Conservation (phyloP, 2,329 filamentous ascomycete genomes). For the Coleophoma eucalyptorum region DNA sequence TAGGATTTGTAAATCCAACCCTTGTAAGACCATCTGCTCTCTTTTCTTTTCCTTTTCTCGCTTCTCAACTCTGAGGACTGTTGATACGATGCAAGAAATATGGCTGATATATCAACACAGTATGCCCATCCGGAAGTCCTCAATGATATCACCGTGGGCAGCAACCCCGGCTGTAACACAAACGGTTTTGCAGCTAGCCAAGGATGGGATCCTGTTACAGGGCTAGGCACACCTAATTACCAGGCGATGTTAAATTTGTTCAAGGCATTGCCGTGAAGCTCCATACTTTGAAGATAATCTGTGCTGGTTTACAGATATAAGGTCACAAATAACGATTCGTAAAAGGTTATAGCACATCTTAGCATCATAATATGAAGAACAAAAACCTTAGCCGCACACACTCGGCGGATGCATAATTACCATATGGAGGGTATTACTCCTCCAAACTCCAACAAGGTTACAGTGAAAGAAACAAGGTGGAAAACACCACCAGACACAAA, state of each 20-base stretch:
- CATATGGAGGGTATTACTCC: too few species aligned
- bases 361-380: too few species aligned
- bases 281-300: too few species aligned
- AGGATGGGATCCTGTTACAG: constrained; percentile 30
- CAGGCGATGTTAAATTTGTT: constrained; percentile 17
- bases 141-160: constrained; percentile 24
- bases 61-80: neutral
- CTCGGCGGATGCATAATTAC: too few species aligned
- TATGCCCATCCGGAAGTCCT: constrained; percentile 16
- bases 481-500: too few species aligned
- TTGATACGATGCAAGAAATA: neutral
- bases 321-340: too few species aligned
- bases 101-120: neutral
- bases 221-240: constrained; percentile 20
- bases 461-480: too few species aligned
- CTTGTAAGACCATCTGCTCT: constrained; percentile 5
- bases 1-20: constrained; percentile 49
- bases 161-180: constrained; percentile 26
- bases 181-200: constrained; percentile 23
- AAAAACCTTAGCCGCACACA: too few species aligned
- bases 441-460: too few species aligned
- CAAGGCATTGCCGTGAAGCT: constrained; percentile 6
- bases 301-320: too few species aligned
- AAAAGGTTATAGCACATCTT: too few species aligned
- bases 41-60: neutral